phyloP scores from a whole-genome alignment of 768 basidiomycete genomes.

The Pleurotus giganteus region DNA sequence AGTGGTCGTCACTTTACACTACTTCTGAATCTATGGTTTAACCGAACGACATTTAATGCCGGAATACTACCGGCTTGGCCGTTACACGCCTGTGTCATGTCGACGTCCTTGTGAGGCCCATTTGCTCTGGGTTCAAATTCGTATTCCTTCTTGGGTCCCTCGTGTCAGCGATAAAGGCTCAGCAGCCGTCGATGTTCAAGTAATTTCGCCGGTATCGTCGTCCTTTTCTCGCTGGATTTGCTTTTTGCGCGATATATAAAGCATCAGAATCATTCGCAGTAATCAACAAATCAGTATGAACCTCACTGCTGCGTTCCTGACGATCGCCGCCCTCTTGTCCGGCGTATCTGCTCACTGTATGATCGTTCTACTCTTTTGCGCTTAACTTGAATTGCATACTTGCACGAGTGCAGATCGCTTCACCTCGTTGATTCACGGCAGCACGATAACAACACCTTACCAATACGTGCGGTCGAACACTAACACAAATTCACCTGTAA shows the following conservation, averaged over 20 bases:
- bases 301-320: neutral
- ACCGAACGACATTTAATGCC: neutral
- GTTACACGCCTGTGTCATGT: neutral
- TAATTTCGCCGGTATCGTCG: neutral
- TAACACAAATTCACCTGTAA: conserved; percentile 37
- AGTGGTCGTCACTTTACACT: neutral
- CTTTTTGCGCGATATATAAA: neutral
- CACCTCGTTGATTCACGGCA: conserved; percentile 39
- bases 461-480: conserved; percentile 42
- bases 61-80: neutral
- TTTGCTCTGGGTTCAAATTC: neutral
- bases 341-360: conserved; percentile 18
- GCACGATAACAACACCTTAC: conserved; percentile 37
- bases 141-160: neutral
- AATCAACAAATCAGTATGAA: conserved; percentile 1
- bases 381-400: neutral
- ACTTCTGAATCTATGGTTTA: neutral
- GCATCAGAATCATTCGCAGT: neutral
- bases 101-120: neutral
- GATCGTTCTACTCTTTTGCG: neutral
- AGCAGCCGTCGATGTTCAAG: neutral
- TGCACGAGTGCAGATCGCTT: conserved; percentile 37
- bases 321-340: neutral
- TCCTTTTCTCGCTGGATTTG: neutral
- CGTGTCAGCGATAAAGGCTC: neutral